phyloP scores from a whole-genome alignment of 129 eudicot genomes.

The Helianthus tuberosus region DNA sequence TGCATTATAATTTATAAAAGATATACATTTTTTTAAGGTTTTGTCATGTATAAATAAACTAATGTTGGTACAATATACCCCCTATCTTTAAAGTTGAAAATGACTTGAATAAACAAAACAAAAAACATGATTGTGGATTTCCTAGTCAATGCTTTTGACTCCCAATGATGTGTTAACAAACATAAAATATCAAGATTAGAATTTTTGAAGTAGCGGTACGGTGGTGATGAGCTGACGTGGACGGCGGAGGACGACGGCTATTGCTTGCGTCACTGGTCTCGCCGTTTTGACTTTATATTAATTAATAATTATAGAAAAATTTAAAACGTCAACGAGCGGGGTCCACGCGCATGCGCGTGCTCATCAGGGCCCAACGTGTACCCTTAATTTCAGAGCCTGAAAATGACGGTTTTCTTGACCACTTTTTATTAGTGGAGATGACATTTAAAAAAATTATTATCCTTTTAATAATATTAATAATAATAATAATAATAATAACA shows the following conservation, averaged over 20 bases:
- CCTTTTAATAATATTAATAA: no score
- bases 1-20: background rate
- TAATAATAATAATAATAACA: no score
- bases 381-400: slow-evolving; percentile 17
- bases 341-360: slow-evolving; percentile 17
- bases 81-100: background rate
- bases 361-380: slow-evolving; percentile 6
- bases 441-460: background rate
- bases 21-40: background rate
- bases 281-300: background rate
- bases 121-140: background rate
- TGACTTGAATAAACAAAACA: slow-evolving; percentile 13
- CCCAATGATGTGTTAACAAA: background rate
- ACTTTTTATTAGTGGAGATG: background rate
- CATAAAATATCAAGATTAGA: background rate
- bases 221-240: slow-evolving; percentile 3
- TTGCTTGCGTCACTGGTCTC: background rate
- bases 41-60: background rate
- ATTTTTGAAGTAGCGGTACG: background rate
- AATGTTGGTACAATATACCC: background rate
- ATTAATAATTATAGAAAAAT: background rate
- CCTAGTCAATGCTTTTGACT: slow-evolving; percentile 7
- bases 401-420: slow-evolving; percentile 1
- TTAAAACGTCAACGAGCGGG: background rate
- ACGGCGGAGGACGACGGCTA: background rate